Percentiles rank a stretch among this genome's conserved stretches.
Evolutionary conservation across 2,329 filamentous ascomycete genomes (phyloP).

Genomic region (Nakataea oryzae): DNA sequence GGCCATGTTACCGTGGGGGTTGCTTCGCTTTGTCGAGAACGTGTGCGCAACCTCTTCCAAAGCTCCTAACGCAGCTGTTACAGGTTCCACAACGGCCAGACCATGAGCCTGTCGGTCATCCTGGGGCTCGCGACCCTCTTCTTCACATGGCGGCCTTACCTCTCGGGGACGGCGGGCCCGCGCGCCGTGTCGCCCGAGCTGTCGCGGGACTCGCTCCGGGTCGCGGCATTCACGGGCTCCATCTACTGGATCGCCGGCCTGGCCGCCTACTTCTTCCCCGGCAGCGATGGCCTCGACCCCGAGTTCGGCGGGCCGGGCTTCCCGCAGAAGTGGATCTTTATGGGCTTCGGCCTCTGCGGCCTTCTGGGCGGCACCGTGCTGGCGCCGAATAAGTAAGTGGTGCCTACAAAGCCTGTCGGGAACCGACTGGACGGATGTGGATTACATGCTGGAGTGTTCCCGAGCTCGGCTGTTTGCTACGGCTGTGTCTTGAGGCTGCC

Average conservation of each 20-base stretch:
- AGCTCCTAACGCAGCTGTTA: neutral
- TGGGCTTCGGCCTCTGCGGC: constrained; percentile 13
- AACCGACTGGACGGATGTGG: too few relatives aligned
- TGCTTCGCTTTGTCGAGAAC: too few relatives aligned
- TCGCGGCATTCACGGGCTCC: constrained; percentile 24
- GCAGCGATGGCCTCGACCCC: constrained; percentile 27
- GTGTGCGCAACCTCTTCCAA: too few relatives aligned
- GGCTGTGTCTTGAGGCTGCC: too few relatives aligned
- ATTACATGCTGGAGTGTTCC: too few relatives aligned
- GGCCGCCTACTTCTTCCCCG: constrained; percentile 23
- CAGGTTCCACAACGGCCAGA: constrained; percentile 31
- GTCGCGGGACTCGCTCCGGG: constrained; percentile 19
- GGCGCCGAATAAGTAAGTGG: neutral
- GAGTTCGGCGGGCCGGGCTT: constrained; percentile 32
- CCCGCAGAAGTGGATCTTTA: constrained; percentile 24
- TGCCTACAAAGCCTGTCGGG: too few relatives aligned
- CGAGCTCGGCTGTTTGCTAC: too few relatives aligned
- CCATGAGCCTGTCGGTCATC: constrained; percentile 26
- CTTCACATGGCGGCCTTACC: constrained; percentile 23
- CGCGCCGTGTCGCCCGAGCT: constrained; percentile 10
- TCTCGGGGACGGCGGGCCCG: constrained; percentile 3
- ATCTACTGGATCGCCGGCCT: constrained; percentile 31
- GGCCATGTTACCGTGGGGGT: too few relatives aligned
- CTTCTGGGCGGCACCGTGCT: constrained; percentile 1
- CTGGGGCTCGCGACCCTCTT: constrained; percentile 27